Base-by-base conservation (phyloP, 2,329 filamentous ascomycete genomes). In the Ascochyta clinopodiicola region DNA sequence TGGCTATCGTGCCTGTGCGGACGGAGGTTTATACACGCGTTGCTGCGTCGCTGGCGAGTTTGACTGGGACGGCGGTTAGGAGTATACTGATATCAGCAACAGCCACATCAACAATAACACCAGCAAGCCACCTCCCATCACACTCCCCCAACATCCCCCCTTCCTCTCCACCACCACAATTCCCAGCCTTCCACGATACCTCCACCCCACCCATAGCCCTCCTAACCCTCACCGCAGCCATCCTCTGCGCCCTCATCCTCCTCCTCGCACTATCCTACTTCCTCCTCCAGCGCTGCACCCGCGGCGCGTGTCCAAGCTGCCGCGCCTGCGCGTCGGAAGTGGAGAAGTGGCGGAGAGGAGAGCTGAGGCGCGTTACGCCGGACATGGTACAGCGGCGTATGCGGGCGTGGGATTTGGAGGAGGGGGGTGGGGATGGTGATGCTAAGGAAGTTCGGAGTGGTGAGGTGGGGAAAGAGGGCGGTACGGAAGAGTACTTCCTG, bases 191-290 rank as follows among this genome's bases (percentile, higher is more conserved):
- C 19, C 17, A 24, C 10, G 6, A 21, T 0, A 4, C 25, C 22
- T 6, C 6, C 10, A 38, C 38, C 3, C 39, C 44, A 10, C 3
- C 27, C 7, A 13, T 48, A 3, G 34, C 44, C 6, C 21, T 44
- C 1, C 6, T 39, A 1, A n/a, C 27, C 10, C 44, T 54, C 1
- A 21, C 39, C 1, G 39, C 38, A 1, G 17, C 43, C 15, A 34
- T 46, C 4, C 6, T 52, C 10, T 40, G 31, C 22, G 21, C 27
- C 3, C 1, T 46, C 2, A 36, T 36, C 12, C 22, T 52, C 1
- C 43, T 56, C 19, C 15, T 2, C 3, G 52, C 46, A 19, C 19
- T 51, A 2, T 4, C n/a, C 12, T 56, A 43, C 36, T 51, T 42
- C 17, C 17, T 56, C 24, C 10, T 46, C 24, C 36, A 51, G 1